Percentiles rank a stretch among this genome's conserved stretches.
Conservation (phyloP, 1,139 yeast genomes). For the Tardiomyces digboiensis region DNA sequence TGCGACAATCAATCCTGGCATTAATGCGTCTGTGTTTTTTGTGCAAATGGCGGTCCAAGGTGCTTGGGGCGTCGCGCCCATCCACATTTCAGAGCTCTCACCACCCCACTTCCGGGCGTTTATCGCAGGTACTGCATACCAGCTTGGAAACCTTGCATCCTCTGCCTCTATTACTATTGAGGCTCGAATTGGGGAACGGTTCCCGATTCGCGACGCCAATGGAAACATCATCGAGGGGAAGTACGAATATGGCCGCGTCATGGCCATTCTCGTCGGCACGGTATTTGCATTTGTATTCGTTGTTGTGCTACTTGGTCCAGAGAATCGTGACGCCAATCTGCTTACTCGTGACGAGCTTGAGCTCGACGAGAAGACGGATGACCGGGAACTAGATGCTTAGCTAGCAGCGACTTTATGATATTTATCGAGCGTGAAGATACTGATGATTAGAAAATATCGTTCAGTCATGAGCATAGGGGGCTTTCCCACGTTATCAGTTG, state of each 20-base stretch:
- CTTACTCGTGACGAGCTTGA: too few species aligned
- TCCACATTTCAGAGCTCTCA: constrained; percentile 68
- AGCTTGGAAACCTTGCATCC: constrained; percentile 75
- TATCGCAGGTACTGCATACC: constrained; percentile 68
- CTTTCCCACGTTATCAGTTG: too few species aligned
- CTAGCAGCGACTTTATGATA: too few species aligned
- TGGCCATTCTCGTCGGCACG: constrained; percentile 78
- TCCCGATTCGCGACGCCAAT: constrained; percentile 37
- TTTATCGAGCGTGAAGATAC: too few species aligned
- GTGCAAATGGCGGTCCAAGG: constrained; percentile 80
- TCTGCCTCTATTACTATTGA: constrained; percentile 82
- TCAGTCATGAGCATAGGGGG: too few species aligned
- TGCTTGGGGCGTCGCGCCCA: constrained; percentile 82
- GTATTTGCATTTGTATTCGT: constrained; percentile 56
- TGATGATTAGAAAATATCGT: too few species aligned
- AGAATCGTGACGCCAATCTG: constrained; percentile 18
- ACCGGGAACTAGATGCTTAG: too few species aligned
- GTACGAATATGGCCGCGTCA: constrained; percentile 53
- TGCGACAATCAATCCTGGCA: constrained; percentile 35
- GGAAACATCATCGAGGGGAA: constrained; percentile 11
- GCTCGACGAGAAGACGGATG: too few species aligned
- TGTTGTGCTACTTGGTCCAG: constrained; percentile 64
- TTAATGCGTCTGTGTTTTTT: constrained; percentile 73
- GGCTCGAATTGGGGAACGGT: constrained; percentile 58
- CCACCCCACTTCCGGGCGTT: constrained; percentile 69